A percentile compares a stretch with the other conserved stretches of the same genome.
These are phyloP conservation scores for Coprinopsis sp. DNA, from an alignment of 768 basidiomycete species.

Conservation along the genomic window DNA sequence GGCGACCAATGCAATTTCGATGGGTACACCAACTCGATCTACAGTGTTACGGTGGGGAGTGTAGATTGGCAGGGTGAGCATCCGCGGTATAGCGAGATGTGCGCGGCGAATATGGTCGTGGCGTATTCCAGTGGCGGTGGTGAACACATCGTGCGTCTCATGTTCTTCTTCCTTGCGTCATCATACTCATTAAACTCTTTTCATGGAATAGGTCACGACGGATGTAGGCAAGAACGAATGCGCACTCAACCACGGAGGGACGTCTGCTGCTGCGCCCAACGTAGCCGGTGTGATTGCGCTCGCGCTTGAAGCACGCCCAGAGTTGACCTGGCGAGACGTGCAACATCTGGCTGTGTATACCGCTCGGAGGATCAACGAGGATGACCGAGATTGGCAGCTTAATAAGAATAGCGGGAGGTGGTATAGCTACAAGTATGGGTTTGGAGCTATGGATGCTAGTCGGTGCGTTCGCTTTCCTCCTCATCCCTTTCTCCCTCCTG, in stretches of 20 bases:
- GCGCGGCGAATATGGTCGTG: conserved; percentile 93
- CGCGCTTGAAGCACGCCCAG: conserved; percentile 82
- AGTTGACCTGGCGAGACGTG: conserved; percentile 95
- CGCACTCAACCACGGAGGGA: conserved; percentile 82
- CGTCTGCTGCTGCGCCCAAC: conserved; percentile 95
- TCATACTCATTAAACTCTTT: conserved; percentile 10
- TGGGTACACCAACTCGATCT: conserved; percentile 97
- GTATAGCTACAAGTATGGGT: conserved; percentile 90
- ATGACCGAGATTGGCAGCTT: conserved; percentile 90
- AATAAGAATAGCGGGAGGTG: conserved; percentile 64
- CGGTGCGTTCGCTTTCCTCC: too few relatives aligned
- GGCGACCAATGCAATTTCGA: conserved; percentile 99
- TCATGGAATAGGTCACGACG: conserved; percentile 70
- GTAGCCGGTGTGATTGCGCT: conserved; percentile 91
- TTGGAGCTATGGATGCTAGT: conserved; percentile 81
- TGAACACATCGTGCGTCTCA: conserved; percentile 77
- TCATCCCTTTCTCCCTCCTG: too few relatives aligned
- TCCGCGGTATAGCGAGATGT: conserved; percentile 93
- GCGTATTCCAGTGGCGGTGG: conserved; percentile 94
- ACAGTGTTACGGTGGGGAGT: conserved; percentile 89
- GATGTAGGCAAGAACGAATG: conserved; percentile 84
- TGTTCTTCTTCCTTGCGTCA: not conserved
- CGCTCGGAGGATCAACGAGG: conserved; percentile 72
- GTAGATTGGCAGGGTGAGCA: conserved; percentile 90
- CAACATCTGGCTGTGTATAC: conserved; percentile 82